A percentile compares a stretch with the other conserved stretches of the same genome.
Conservation (phyloP, 2,329 filamentous ascomycete species). For the Ophiocordyceps camponoti-leonardi region DNA sequence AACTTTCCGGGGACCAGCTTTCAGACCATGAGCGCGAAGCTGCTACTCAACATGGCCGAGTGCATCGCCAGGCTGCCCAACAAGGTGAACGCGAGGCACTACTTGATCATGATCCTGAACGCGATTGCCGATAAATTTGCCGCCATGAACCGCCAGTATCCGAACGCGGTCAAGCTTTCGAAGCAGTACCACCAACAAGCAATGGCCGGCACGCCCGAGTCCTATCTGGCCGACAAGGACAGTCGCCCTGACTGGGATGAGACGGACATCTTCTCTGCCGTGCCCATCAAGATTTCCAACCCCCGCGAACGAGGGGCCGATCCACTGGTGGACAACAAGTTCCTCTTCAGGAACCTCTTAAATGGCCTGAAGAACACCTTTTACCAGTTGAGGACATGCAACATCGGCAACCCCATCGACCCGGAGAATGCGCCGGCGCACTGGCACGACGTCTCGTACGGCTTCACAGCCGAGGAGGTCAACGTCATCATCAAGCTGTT, state of each 20-base stretch:
- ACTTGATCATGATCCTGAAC: slow-evolving; percentile 91
- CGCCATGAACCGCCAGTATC: slow-evolving; percentile 91
- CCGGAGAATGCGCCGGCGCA: slow-evolving; percentile 64
- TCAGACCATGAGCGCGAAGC: slow-evolving; percentile 97
- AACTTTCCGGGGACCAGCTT: slow-evolving; percentile 96
- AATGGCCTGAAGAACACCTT: slow-evolving; percentile 94
- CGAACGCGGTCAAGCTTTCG: slow-evolving; percentile 86
- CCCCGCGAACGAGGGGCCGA: slow-evolving; percentile 77
- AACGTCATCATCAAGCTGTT: slow-evolving; percentile 94
- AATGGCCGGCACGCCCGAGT: slow-evolving; percentile 45
- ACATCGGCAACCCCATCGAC: slow-evolving; percentile 57
- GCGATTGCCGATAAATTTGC: slow-evolving; percentile 98
- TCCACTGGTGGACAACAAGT: slow-evolving; percentile 92
- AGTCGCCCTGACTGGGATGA: slow-evolving; percentile 87
- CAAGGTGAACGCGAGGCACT: slow-evolving; percentile 87
- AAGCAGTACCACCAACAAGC: slow-evolving; percentile 58
- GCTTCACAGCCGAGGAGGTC: slow-evolving; percentile 94
- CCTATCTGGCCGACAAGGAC: slow-evolving; percentile 70
- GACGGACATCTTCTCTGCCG: slow-evolving; percentile 90
- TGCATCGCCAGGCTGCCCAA: slow-evolving; percentile 89
- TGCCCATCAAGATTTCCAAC: slow-evolving; percentile 90
- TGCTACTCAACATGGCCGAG: slow-evolving; percentile 94
- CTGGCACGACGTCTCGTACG: slow-evolving; percentile 90
- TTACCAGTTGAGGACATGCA: slow-evolving; percentile 84
- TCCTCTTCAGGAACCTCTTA: slow-evolving; percentile 90